Evolutionary conservation across 345 rosid genomes (phyloP).

Genomic region (Fremontodendron californicum): DNA sequence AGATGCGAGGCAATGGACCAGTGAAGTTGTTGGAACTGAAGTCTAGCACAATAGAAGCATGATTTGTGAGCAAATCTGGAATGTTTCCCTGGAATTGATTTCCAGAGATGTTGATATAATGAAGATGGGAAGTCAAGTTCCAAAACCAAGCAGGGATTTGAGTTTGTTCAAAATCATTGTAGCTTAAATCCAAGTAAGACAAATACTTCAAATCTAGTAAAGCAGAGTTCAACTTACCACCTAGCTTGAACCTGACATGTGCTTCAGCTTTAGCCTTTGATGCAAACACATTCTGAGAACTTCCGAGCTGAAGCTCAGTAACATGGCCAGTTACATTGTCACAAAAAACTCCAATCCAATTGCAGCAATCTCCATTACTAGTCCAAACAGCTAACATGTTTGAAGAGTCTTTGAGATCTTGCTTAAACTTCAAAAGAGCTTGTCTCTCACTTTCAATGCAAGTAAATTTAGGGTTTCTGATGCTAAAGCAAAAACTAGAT

Average conservation of each 20-base stretch:
- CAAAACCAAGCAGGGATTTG: background rate
- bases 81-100: constrained; percentile 24
- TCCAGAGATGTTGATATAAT: constrained; percentile 17
- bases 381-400: background rate
- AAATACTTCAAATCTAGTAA: background rate
- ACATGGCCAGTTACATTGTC: background rate
- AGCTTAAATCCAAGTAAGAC: background rate
- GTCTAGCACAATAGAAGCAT: constrained; percentile 17
- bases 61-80: constrained; percentile 8
- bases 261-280: no score
- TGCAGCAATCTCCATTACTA: background rate
- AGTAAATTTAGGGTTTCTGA: background rate
- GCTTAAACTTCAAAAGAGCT: background rate
- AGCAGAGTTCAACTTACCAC: constrained; percentile 6
- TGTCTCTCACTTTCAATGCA: background rate
- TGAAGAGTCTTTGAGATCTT: background rate
- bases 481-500: background rate
- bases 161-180: background rate
- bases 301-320: background rate
- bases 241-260: background rate
- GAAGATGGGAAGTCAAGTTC: constrained; percentile 11
- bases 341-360: background rate
- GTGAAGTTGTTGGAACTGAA: constrained; percentile 21
- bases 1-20: constrained; percentile 23
- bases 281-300: no score